These are phyloP conservation scores for Phytophthora constricta DNA, from an alignment of 352 stramenopile genomes.

Conservation along the genomic window DNA sequence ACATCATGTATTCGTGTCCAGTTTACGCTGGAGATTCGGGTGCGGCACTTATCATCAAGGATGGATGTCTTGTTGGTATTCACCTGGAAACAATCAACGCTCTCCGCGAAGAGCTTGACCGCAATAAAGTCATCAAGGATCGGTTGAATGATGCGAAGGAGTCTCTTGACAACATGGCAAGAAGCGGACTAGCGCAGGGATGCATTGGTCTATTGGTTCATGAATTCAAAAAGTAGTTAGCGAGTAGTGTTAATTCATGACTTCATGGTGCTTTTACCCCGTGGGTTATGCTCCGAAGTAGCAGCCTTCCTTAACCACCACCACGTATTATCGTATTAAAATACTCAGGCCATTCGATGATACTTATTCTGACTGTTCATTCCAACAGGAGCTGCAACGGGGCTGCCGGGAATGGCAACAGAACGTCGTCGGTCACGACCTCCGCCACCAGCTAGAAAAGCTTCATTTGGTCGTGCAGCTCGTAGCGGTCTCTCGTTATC, in stretches of 20 bases:
- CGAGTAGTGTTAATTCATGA: slow-evolving; percentile 1
- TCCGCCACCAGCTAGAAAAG: slow-evolving; percentile 21
- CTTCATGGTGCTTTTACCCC: no score
- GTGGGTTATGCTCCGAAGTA: no score
- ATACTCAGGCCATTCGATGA: slow-evolving; percentile 23
- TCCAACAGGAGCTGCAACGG: not conserved
- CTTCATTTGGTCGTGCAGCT: slow-evolving; percentile 36
- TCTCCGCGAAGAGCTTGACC: slow-evolving; percentile 13
- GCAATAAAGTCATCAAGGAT: slow-evolving; percentile 16
- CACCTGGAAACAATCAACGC: slow-evolving; percentile 38
- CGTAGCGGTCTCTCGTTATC: slow-evolving; percentile 25
- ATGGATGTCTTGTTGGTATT: slow-evolving; percentile 37
- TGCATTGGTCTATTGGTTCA: slow-evolving; percentile 14
- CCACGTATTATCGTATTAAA: no score
- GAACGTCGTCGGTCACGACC: slow-evolving; percentile 23
- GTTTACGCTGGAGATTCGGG: no score
- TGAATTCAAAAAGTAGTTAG: slow-evolving; percentile 5
- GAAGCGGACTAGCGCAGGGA: slow-evolving; percentile 13
- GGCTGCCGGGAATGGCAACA: slow-evolving; percentile 16
- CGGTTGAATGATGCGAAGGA: slow-evolving; percentile 15
- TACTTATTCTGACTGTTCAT: slow-evolving; percentile 16
- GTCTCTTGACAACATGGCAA: slow-evolving; percentile 14
- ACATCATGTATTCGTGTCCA: no score
- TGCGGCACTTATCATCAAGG: slow-evolving; percentile 17
- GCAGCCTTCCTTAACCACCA: no score